Evolutionary conservation across 2,329 filamentous ascomycete genomes (phyloP).

Genomic region (Albifimbria verrucaria): DNA sequence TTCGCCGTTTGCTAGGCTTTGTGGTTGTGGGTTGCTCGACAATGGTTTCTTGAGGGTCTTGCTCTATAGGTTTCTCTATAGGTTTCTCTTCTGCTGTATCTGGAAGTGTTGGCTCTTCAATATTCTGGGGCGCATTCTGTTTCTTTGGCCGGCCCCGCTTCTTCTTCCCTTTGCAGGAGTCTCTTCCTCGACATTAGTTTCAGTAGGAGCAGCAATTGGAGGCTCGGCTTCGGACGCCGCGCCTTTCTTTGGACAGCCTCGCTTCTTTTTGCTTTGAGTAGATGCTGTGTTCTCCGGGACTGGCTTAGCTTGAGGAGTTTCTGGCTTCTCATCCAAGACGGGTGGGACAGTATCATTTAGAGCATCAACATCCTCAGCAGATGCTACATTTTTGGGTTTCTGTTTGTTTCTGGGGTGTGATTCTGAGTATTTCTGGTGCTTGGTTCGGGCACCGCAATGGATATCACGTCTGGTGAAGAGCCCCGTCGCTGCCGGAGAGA

Average conservation of each 20-base stretch:
- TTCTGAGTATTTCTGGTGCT: not conserved
- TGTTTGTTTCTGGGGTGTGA: not conserved
- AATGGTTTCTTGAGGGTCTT: not conserved
- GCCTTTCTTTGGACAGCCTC: slow-evolving; percentile 30
- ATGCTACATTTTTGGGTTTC: not conserved
- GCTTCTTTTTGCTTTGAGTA: slow-evolving; percentile 22
- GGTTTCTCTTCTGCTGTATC: no score
- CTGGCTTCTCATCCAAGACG: no score
- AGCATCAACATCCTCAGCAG: no score
- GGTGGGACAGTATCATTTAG: no score
- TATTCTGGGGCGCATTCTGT: slow-evolving; percentile 16
- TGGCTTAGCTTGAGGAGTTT: no score
- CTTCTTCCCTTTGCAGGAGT: slow-evolving; percentile 22
- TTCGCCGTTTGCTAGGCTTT: no score
- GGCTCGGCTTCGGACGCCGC: slow-evolving; percentile 7
- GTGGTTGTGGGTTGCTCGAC: no score
- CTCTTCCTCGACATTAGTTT: slow-evolving; percentile 8
- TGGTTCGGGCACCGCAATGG: not conserved
- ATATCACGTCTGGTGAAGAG: not conserved
- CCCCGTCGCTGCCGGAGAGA: not conserved
- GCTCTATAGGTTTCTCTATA: not conserved
- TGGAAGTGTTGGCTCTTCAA: no score
- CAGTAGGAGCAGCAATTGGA: slow-evolving; percentile 7
- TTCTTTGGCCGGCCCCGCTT: slow-evolving; percentile 43
- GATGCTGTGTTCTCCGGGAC: slow-evolving; percentile 10